Base-by-base conservation (phyloP, 2,329 filamentous ascomycete species). In the Beauveria australis region DNA sequence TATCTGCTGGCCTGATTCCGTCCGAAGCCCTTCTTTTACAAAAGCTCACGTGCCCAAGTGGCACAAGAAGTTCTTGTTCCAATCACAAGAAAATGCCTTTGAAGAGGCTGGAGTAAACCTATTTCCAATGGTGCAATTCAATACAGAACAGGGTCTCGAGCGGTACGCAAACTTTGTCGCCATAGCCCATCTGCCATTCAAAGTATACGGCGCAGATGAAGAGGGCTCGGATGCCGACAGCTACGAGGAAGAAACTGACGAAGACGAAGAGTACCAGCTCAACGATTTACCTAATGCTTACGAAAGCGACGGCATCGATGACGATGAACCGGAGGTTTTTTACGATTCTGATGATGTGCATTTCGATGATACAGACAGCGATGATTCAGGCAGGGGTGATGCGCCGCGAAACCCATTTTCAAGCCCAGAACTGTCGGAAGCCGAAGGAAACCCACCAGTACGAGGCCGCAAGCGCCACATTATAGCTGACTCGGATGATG, bases 291-390 rank as follows among this genome's bases (percentile, higher is more conserved):
- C 14, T 9, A 65, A 74, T 33, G 68, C 72, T 49, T 76, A 77
- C 18, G 75, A 77, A 44, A 74, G 74, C 48, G 73, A 75, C 0
- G 73, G 73, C 0, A 75, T 77, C 7, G 74, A 76, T 43, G 74
- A 76, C 52, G 67, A 68, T 9, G 67, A 74, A 14, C 61, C 67
- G 1, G 68, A 73, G 18, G 60, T 64, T 3, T 61, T 61, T 41
- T 62, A 63, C 1, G 63, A 67, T 1, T 63, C 65, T 16, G 64
- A 61, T 3, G 70, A 69, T 1, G 69, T 70, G 3, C 70, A 68
- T 5, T 66, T 65, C 1, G 64, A 71, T 6, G 67, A 68, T 1
- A 63, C 62, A 1, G 60, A 63, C 5, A 54, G 62, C 5, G 64
- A 62, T 4, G 61, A 63, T 12, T 64, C 61, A 2, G 55, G 52